Percentiles rank a stretch among this genome's conserved stretches.
phyloP scores from a whole-genome alignment of 805 yeast genomes.

The Starmerella etchellsii region DNA sequence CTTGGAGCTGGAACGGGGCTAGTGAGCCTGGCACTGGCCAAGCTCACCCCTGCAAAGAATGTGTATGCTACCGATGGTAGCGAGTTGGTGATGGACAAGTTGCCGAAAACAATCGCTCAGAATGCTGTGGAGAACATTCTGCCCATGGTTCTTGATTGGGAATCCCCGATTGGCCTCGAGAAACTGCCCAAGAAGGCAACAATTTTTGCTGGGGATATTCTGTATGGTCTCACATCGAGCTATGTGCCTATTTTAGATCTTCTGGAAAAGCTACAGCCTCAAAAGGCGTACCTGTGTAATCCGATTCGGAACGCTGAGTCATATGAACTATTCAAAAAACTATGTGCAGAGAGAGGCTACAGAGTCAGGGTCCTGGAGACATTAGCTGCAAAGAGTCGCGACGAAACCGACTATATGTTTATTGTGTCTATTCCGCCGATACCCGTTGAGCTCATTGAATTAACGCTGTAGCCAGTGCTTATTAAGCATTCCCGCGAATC shows the following conservation, averaged over 20 bases:
- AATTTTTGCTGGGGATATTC: conserved; percentile 15
- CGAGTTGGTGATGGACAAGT: conserved; percentile 1
- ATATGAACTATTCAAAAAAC: conserved; percentile 7
- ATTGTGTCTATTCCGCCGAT: conserved; percentile 16
- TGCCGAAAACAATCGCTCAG: neutral
- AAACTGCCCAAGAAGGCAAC: conserved; percentile 6
- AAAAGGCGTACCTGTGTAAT: conserved; percentile 5
- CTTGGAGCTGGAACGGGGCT: conserved; percentile 18
- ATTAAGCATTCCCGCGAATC: too few relatives aligned
- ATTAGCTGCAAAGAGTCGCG: conserved; percentile 1
- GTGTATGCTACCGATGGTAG: conserved; percentile 15
- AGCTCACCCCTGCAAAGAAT: neutral
- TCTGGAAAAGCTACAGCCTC: conserved; percentile 6
- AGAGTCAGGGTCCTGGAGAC: neutral
- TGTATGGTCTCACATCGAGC: conserved; percentile 9
- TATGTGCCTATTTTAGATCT: conserved; percentile 7
- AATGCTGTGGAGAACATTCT: neutral
- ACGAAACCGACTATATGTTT: conserved; percentile 14
- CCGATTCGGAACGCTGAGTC: conserved; percentile 12
- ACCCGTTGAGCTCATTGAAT: conserved; percentile 10
- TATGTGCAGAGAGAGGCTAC: conserved; percentile 2
- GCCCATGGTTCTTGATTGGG: conserved; percentile 10
- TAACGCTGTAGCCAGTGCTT: neutral
- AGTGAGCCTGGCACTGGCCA: conserved; percentile 14
- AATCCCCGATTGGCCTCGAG: neutral